Conservation (phyloP, 129 eudicot species). For the Chrysanthemum seticuspe region DNA sequence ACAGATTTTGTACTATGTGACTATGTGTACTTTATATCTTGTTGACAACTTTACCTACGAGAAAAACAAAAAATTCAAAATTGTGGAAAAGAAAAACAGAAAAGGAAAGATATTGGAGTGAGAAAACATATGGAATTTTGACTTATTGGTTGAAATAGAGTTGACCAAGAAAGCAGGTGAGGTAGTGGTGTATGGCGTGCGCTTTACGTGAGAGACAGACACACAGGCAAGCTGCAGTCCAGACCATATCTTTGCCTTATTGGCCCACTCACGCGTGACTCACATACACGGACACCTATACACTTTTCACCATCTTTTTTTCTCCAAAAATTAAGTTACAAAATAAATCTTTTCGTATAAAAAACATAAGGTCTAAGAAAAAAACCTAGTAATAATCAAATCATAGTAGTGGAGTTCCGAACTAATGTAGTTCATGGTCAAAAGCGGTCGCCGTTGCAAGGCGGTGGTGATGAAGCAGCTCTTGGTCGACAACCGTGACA, state of each 20-base stretch:
- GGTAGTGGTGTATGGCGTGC: slow-evolving; percentile 42
- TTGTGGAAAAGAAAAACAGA: neutral
- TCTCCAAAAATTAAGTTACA: neutral
- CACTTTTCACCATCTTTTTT: slow-evolving; percentile 9
- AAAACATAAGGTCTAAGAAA: too few species aligned
- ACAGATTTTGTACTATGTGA: neutral
- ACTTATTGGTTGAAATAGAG: slow-evolving; percentile 22
- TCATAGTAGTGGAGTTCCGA: too few species aligned
- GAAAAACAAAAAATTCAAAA: neutral
- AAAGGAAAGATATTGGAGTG: slow-evolving; percentile 5
- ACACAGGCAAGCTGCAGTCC: slow-evolving; percentile 20
- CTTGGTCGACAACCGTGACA: too few species aligned
- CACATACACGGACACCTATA: slow-evolving; percentile 23
- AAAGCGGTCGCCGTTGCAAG: too few species aligned
- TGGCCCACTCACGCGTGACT: slow-evolving; percentile 36
- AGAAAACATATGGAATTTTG: slow-evolving; percentile 22
- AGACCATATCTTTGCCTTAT: slow-evolving; percentile 32
- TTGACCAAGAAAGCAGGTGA: slow-evolving; percentile 15
- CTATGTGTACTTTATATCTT: too few species aligned
- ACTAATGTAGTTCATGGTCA: too few species aligned
- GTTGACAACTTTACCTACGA: neutral
- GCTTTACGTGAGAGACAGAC: slow-evolving; percentile 41
- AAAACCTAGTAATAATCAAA: too few species aligned
- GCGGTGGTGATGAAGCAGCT: too few species aligned
- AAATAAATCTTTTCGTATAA: too few species aligned